Evolutionary conservation across 1,284 basidiomycete species (phyloP), one percentile per base, ranked within the genome.

Genomic region (Fomitopsis schrenkii): DNA sequence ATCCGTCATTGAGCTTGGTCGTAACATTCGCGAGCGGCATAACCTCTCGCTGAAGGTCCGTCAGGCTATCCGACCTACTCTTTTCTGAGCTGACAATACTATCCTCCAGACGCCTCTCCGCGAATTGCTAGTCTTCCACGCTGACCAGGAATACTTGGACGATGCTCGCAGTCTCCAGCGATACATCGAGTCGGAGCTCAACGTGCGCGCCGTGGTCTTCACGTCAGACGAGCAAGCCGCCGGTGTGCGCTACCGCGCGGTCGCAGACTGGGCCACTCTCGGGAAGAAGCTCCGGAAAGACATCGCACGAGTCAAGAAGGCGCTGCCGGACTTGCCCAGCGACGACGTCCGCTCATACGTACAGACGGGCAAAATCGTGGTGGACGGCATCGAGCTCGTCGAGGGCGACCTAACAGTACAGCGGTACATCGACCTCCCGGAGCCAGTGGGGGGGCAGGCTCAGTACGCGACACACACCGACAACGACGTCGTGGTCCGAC

Each of bases 231-330:
- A 99, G 76, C 77, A 80, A 19, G 77, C 84, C 54, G 94, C 94
- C 45, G 95, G 96, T 40, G 93, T 98, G 68, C 88, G 88, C 68
- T 99, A 98, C 82, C 88, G 88, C 66, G 95, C 92, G 5, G 87
- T 89, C 30, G 97, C 97, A 15, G 97, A 99, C 79, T 99, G 95
- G 94, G 83, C 88, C n/a, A 89, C 93, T 7, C 84, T 99, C 57
- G 97, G 97, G 36, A 87, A 88, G 70, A 98, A 98, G 78, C 83
- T 99, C 57, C 89, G 96, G 67, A 98, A 95, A 75, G 95, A 98
- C 74, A 81, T 99, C 46, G 90, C 80, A 41, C 92, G 93, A 56
- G 96, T 99, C 69, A 94, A 95, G 80, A 92, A 89, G 61, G 94
- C 88, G 0, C 83, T 99, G 28, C 93, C 95, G 17, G 79, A 79